A percentile compares a stretch with the other conserved stretches of the same genome.
Evolutionary conservation across 2,329 filamentous ascomycete species (phyloP).

Genomic region (Onygenales sp.): DNA sequence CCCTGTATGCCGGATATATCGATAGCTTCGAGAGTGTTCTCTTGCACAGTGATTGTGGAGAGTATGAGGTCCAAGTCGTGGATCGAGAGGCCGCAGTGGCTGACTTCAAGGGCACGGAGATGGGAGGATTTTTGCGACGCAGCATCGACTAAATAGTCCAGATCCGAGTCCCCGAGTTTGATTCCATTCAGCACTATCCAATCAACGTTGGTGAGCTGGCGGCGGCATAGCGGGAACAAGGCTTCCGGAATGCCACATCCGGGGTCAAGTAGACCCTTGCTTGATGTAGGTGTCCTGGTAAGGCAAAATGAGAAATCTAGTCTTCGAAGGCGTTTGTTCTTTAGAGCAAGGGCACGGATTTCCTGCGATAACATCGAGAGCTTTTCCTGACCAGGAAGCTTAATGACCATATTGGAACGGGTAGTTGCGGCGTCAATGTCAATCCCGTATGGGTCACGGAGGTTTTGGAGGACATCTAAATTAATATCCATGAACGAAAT

Average conservation of each 20-base stretch:
- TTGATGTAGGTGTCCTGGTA: slow-evolving; percentile 44
- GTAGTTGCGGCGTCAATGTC: slow-evolving; percentile 55
- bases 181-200: slow-evolving; percentile 63
- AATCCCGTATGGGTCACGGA: slow-evolving; percentile 49
- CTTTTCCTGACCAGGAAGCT: slow-evolving; percentile 43
- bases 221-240: slow-evolving; percentile 57
- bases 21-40: slow-evolving; percentile 56
- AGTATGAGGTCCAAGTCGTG: slow-evolving; percentile 49
- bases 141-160: slow-evolving; percentile 58
- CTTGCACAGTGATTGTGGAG: slow-evolving; percentile 54
- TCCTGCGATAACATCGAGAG: slow-evolving; percentile 58
- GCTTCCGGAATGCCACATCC: slow-evolving; percentile 63
- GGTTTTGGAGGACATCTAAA: slow-evolving; percentile 54
- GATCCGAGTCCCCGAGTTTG: slow-evolving; percentile 59
- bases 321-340: slow-evolving; percentile 52
- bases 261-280: slow-evolving; percentile 43
- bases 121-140: slow-evolving; percentile 56
- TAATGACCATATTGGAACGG: slow-evolving; percentile 47
- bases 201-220: slow-evolving; percentile 58
- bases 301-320: slow-evolving; percentile 58
- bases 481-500: slow-evolving; percentile 58
- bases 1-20: slow-evolving; percentile 59
- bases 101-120: slow-evolving; percentile 58
- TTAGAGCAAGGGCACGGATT: slow-evolving; percentile 56
- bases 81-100: slow-evolving; percentile 48